A percentile compares a stretch with the other conserved stretches of the same genome.
Conservation (phyloP, 2,329 filamentous ascomycete genomes). For the Oidium heveae region DNA sequence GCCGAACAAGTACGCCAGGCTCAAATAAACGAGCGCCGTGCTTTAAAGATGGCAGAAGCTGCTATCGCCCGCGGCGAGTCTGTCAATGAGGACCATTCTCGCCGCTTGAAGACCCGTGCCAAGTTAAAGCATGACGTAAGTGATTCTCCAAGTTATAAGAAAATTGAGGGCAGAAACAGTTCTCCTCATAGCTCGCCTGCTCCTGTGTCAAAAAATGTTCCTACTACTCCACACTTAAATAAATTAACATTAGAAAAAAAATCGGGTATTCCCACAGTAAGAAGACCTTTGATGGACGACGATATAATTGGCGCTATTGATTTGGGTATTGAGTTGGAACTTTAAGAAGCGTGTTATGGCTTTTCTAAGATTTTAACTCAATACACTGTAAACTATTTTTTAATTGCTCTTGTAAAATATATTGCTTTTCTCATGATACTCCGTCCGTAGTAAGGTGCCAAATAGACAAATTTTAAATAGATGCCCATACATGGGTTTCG, state of each 20-base stretch:
- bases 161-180: slow-evolving; percentile 18
- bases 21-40: slow-evolving; percentile 54
- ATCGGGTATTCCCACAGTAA: slow-evolving; percentile 32
- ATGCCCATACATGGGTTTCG: too few relatives aligned
- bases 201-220: slow-evolving; percentile 16
- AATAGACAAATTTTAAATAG: too few relatives aligned
- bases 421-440: too few relatives aligned
- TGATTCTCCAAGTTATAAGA: slow-evolving; percentile 19
- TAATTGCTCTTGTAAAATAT: too few relatives aligned
- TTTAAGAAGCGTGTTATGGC: neutral
- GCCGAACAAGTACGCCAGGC: slow-evolving; percentile 78
- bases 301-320: slow-evolving; percentile 80
- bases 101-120: slow-evolving; percentile 38
- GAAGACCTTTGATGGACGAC: slow-evolving; percentile 65
- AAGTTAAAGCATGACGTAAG: slow-evolving; percentile 43
- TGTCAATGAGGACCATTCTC: slow-evolving; percentile 29
- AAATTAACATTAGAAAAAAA: slow-evolving; percentile 24
- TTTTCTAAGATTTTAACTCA: too few relatives aligned
- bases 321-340: slow-evolving; percentile 70
- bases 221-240: slow-evolving; percentile 24
- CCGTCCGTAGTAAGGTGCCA: too few relatives aligned
- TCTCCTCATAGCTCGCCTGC: slow-evolving; percentile 26
- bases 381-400: too few relatives aligned
- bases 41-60: slow-evolving; percentile 31
- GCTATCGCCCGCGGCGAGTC: slow-evolving; percentile 38